Percentiles rank a stretch among this genome's conserved stretches.
Evolutionary conservation across 2,329 filamentous ascomycete genomes (phyloP).

Genomic region (Nigrospora sphaerica): DNA sequence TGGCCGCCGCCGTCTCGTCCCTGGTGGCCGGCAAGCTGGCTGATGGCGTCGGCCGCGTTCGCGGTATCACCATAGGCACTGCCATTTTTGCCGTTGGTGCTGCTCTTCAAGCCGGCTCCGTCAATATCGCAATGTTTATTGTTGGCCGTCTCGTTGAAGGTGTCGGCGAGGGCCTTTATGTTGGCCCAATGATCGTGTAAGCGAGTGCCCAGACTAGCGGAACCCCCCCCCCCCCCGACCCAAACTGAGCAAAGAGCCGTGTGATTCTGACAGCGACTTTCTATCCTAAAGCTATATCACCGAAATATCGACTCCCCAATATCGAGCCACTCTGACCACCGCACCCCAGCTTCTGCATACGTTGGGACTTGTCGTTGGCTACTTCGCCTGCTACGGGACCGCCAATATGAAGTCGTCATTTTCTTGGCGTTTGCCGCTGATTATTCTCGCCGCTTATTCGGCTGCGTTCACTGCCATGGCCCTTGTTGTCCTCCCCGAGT

Average conservation of each 20-base stretch:
- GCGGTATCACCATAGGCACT: slow-evolving; percentile 41
- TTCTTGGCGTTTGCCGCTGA: slow-evolving; percentile 49
- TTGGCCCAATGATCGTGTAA: slow-evolving; percentile 43
- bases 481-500: slow-evolving; percentile 33
- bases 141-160: slow-evolving; percentile 48
- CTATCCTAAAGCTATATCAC: too few species aligned
- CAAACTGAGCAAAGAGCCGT: too few species aligned
- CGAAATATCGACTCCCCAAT: slow-evolving; percentile 47
- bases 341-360: slow-evolving; percentile 47
- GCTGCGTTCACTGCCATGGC: slow-evolving; percentile 20
- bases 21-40: slow-evolving; percentile 50
- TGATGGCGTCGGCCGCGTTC: slow-evolving; percentile 44
- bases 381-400: slow-evolving; percentile 55
- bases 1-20: slow-evolving; percentile 52
- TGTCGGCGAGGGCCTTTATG: slow-evolving; percentile 48
- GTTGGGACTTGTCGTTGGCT: slow-evolving; percentile 44
- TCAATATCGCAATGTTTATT: slow-evolving; percentile 15
- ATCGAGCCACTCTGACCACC: slow-evolving; percentile 44
- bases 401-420: slow-evolving; percentile 28
- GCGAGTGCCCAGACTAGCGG: too few species aligned
- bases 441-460: slow-evolving; percentile 26
- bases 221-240: too few species aligned
- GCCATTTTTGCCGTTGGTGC: slow-evolving; percentile 35
- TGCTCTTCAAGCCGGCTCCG: slow-evolving; percentile 11
- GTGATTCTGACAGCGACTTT: too few species aligned